Evolutionary conservation across 305 asterid species (phyloP).

Genomic region (Fraxinus greggii): DNA sequence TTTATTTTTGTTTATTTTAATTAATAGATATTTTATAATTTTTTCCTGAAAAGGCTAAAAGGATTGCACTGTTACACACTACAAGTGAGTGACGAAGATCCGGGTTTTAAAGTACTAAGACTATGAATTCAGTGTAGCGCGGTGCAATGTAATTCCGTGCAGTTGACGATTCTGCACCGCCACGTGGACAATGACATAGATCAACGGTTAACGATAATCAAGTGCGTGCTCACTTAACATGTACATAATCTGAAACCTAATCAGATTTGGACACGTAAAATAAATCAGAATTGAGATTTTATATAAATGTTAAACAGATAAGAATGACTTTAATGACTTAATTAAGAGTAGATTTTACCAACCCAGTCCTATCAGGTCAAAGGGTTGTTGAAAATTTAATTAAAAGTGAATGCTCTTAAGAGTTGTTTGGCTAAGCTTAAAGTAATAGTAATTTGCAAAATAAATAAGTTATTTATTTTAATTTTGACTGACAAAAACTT

Average conservation of each 20-base stretch:
- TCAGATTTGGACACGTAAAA: background rate
- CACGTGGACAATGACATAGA: background rate
- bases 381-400: background rate
- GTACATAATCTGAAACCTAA: background rate
- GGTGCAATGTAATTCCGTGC: constrained; percentile 22
- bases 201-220: background rate
- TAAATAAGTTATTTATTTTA: too few relatives aligned
- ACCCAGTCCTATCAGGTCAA: background rate
- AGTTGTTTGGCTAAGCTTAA: background rate
- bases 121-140: constrained; percentile 30
- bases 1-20: background rate
- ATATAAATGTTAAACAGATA: background rate
- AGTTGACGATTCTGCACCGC: background rate
- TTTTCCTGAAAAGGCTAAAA: constrained; percentile 18
- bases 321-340: background rate
- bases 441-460: background rate
- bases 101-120: constrained; percentile 34
- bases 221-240: background rate
- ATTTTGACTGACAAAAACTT: background rate
- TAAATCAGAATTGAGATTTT: background rate
- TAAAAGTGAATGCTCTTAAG: background rate
- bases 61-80: constrained; percentile 22
- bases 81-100: constrained; percentile 20
- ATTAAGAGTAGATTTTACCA: background rate
- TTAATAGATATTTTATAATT: constrained; percentile 7